Evolutionary conservation across 2,329 filamentous ascomycete genomes (phyloP), one percentile per base, ranked within the genome.

Genomic region (Didymella pinodella): DNA sequence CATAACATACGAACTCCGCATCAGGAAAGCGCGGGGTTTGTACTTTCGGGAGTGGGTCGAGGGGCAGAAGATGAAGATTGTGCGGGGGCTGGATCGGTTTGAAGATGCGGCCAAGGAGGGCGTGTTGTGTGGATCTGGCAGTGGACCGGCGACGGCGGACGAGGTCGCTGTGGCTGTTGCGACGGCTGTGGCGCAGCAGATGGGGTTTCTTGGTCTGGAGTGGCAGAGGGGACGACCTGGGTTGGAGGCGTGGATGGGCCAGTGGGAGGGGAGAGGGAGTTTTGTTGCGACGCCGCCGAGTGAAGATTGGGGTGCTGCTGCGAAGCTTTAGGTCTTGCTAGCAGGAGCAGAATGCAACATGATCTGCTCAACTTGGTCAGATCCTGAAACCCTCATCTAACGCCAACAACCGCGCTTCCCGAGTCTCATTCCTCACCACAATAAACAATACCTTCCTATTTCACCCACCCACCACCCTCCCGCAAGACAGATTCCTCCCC

Each of bases 31-130:
- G 31, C 61, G 61, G 4, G 63, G 64, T 0, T 18, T 75, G 5
- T 58, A 59, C 14, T 70, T 73, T 18, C 57, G 65, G 10, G 68
- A 69, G 31, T 75, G 72, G 71, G 59, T 73, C 4, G 65, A 69
- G 32, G 71, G 71, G 3, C 72, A 74, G 47, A 66, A 64, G 45
- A 49, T 48, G 32, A 74, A 75, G 62, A 72, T 73, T 4, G 1
- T 62, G 11, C 52, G 72, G 0, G 68, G 59, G 8, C 46, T 75
- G 11, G 67, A 74, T 56, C 54, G 65, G 8, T 62, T 75, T 5
- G 69, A 74, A 34, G 31, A 14, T 31, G 67, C 69, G 3, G 66
- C 54, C 1, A 57, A 48, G 16, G 57, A 60, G 2, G 63, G 65
- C 1, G 40, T 70, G 4, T 38, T 73, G 16, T 22, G 34, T 2